phyloP scores from a whole-genome alignment of 371 early-diverging fungal genomes.

The Mortierella sp. region DNA sequence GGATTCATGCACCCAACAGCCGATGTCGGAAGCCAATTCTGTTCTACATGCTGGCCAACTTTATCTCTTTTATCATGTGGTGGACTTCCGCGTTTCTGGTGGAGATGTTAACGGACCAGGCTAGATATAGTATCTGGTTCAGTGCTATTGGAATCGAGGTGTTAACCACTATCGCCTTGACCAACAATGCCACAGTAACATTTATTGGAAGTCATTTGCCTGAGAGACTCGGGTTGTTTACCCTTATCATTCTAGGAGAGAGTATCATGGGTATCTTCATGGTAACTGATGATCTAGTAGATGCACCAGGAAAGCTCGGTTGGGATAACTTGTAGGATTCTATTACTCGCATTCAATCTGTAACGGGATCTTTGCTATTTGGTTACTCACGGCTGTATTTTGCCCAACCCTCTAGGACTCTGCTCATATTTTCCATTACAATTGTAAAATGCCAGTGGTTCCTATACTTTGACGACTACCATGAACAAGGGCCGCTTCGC shows the following conservation, averaged over 20 bases:
- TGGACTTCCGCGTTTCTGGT: slow-evolving; percentile 61
- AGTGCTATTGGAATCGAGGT: slow-evolving; percentile 64
- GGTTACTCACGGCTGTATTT: neutral
- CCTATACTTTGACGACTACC: slow-evolving; percentile 44
- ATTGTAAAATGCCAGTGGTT: slow-evolving; percentile 45
- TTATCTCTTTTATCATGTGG: slow-evolving; percentile 64
- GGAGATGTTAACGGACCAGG: slow-evolving; percentile 26
- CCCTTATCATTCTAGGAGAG: slow-evolving; percentile 62
- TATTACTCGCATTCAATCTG: neutral
- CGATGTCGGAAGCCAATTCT: slow-evolving; percentile 20
- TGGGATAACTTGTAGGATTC: slow-evolving; percentile 38
- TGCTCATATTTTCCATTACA: slow-evolving; percentile 39
- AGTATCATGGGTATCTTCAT: slow-evolving; percentile 41
- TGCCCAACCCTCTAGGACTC: slow-evolving; percentile 7
- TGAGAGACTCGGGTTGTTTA: slow-evolving; percentile 68
- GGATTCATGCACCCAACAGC: slow-evolving; percentile 42
- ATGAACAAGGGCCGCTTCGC: slow-evolving; percentile 33
- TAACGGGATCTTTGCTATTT: too few relatives aligned
- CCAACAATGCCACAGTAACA: slow-evolving; percentile 63
- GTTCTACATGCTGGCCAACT: slow-evolving; percentile 45
- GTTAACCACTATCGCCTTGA: slow-evolving; percentile 57
- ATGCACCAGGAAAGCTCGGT: slow-evolving; percentile 30
- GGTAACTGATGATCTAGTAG: slow-evolving; percentile 35
- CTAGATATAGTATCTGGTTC: slow-evolving; percentile 65
- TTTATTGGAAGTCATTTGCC: slow-evolving; percentile 67